Conservation (phyloP, 805 yeast species). For the Yarrowia yakushimensis region DNA sequence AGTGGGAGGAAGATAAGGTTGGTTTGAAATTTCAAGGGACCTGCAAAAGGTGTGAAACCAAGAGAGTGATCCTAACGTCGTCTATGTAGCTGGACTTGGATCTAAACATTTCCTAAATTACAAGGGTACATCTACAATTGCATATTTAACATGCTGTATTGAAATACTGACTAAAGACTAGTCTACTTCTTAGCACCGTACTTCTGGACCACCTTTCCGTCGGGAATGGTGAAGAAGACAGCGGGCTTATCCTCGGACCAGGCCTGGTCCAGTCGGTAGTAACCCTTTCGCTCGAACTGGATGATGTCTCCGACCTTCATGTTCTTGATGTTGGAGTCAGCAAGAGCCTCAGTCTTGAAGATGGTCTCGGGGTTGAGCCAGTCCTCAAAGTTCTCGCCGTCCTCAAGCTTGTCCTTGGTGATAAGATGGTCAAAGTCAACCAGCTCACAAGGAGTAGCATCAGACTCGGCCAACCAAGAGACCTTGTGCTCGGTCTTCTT, state of each 20-base stretch:
- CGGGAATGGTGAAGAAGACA: slow-evolving; percentile 90
- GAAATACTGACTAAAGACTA: background rate
- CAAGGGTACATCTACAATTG: background rate
- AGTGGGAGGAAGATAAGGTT: background rate
- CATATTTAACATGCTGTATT: background rate
- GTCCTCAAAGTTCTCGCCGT: slow-evolving; percentile 89
- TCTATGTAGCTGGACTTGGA: too few species aligned
- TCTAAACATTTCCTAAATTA: too few species aligned
- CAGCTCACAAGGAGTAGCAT: slow-evolving; percentile 67
- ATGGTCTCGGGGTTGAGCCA: slow-evolving; percentile 84
- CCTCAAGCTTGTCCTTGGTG: slow-evolving; percentile 92
- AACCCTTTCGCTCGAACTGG: slow-evolving; percentile 97
- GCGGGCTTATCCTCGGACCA: slow-evolving; percentile 56
- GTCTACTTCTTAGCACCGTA: slow-evolving; percentile 58
- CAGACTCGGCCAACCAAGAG: slow-evolving; percentile 91
- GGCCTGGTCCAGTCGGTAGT: slow-evolving; percentile 71
- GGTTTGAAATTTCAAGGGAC: background rate
- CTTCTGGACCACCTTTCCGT: slow-evolving; percentile 78
- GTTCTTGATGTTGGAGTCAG: slow-evolving; percentile 70
- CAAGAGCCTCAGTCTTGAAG: slow-evolving; percentile 72
- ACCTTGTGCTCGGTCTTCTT: slow-evolving; percentile 91
- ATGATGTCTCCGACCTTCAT: slow-evolving; percentile 83
- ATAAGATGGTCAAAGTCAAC: slow-evolving; percentile 93
- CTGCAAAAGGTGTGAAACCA: background rate
- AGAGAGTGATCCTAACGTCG: too few species aligned